Evolutionary conservation across 768 basidiomycete genomes (phyloP).

Genomic region (Suillus subluteus): DNA sequence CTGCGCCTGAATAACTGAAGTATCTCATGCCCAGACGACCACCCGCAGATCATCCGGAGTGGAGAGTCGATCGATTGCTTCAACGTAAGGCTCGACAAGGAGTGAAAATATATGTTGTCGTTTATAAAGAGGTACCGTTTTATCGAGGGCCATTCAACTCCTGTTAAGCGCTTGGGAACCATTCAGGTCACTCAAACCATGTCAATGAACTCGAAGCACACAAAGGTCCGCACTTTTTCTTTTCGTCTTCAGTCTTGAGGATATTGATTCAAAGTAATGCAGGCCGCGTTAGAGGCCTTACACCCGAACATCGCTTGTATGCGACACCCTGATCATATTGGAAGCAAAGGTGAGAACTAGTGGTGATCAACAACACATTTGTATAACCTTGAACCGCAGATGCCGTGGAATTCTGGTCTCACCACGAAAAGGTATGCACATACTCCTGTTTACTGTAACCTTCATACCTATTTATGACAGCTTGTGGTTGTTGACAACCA

Average conservation of each 20-base stretch:
- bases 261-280: not conserved
- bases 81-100: conserved; percentile 90
- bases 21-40: conserved; percentile 54
- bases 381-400: conserved; percentile 44
- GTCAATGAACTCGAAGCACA: conserved; percentile 85
- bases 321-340: conserved; percentile 91
- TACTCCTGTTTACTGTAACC: not conserved
- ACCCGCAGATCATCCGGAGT: conserved; percentile 82
- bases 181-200: conserved; percentile 85
- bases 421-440: conserved; percentile 74
- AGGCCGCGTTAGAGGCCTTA: conserved; percentile 78
- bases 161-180: not conserved
- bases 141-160: not conserved
- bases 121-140: conserved; percentile 85
- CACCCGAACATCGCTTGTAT: conserved; percentile 89
- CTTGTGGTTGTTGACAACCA: conserved; percentile 89
- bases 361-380: not conserved
- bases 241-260: not conserved
- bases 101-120: conserved; percentile 87
- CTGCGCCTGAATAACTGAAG: conserved; percentile 10
- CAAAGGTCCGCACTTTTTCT: conserved; percentile 52
- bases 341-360: conserved; percentile 58
- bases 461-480: conserved; percentile 21
- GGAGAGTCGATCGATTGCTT: conserved; percentile 84
- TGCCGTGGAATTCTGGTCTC: conserved; percentile 85